Evolutionary conservation across 176 grass and related monocot genomes (phyloP).

Genomic region (Cenchrus purpureus): DNA sequence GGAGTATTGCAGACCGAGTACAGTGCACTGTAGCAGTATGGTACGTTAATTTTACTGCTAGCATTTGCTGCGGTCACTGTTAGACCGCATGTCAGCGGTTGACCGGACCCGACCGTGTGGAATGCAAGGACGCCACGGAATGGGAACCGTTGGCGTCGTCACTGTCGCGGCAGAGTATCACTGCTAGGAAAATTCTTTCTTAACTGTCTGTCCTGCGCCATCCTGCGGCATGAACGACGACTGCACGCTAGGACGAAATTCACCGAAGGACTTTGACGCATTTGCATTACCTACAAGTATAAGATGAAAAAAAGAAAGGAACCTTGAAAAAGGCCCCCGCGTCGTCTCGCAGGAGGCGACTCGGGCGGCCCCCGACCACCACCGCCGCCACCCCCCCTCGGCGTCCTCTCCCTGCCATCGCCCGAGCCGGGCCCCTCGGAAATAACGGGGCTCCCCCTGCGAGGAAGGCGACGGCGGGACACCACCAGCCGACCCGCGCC

Average conservation of each 20-base stretch:
- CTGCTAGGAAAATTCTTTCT: not conserved
- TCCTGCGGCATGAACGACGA: not conserved
- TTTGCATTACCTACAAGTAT: too few relatives aligned
- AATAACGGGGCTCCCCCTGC: too few relatives aligned
- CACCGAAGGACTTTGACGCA: not conserved
- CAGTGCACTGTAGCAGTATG: not conserved
- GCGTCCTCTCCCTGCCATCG: too few relatives aligned
- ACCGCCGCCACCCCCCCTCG: too few relatives aligned
- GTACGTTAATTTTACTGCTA: not conserved
- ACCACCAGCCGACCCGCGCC: too few relatives aligned
- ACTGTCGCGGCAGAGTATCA: not conserved
- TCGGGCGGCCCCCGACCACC: too few relatives aligned
- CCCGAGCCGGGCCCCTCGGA: too few relatives aligned
- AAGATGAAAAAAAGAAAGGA: too few relatives aligned
- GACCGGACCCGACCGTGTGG: conserved; percentile 7
- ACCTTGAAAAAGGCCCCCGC: too few relatives aligned
- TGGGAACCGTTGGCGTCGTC: not conserved
- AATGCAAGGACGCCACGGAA: not conserved
- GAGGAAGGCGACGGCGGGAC: too few relatives aligned
- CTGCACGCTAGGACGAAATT: not conserved
- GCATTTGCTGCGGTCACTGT: not conserved
- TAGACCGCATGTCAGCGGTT: not conserved
- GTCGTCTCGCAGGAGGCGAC: too few relatives aligned
- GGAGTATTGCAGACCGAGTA: too few relatives aligned
- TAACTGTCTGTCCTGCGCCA: not conserved